A percentile compares a stretch with the other conserved stretches of the same genome.
Evolutionary conservation across 306 rosid genomes (phyloP).

Genomic region (Sphenostylis stenocarpa): DNA sequence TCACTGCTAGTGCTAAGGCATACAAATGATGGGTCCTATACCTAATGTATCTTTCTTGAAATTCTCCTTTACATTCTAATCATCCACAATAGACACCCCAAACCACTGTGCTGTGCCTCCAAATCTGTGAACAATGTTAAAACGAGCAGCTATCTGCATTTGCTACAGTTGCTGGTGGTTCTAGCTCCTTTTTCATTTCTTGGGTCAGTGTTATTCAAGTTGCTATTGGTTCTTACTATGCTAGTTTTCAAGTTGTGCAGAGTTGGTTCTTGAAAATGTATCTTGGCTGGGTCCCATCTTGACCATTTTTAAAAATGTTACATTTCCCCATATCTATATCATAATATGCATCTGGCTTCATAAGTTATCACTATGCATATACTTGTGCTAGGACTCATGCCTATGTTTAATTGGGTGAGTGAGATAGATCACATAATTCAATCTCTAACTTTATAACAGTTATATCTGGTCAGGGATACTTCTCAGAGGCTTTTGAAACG

Average conservation of each 20-base stretch:
- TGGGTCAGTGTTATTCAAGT: not conserved
- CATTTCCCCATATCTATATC: not conserved
- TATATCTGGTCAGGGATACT: constrained; percentile 31
- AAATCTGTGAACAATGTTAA: not conserved
- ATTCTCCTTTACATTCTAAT: not conserved
- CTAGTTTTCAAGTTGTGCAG: not conserved
- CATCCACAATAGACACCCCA: not conserved
- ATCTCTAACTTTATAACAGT: constrained; percentile 33
- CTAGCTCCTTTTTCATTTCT: not conserved
- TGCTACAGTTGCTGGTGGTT: not conserved
- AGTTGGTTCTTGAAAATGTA: not conserved
- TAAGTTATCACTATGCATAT: not conserved
- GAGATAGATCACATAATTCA: constrained; percentile 26
- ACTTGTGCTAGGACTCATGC: not conserved
- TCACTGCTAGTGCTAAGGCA: not conserved
- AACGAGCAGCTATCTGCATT: not conserved
- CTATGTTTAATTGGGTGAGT: constrained; percentile 12
- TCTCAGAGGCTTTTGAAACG: constrained; percentile 22
- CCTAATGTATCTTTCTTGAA: not conserved
- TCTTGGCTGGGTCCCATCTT: not conserved
- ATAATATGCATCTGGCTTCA: not conserved
- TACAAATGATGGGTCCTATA: not conserved
- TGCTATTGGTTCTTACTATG: not conserved
- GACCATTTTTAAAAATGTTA: not conserved
- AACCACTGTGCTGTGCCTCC: not conserved